Percentiles rank a stretch among this genome's conserved stretches.
Conservation (phyloP, 371 early-diverging fungal species). For the Zychaea mexicana region DNA sequence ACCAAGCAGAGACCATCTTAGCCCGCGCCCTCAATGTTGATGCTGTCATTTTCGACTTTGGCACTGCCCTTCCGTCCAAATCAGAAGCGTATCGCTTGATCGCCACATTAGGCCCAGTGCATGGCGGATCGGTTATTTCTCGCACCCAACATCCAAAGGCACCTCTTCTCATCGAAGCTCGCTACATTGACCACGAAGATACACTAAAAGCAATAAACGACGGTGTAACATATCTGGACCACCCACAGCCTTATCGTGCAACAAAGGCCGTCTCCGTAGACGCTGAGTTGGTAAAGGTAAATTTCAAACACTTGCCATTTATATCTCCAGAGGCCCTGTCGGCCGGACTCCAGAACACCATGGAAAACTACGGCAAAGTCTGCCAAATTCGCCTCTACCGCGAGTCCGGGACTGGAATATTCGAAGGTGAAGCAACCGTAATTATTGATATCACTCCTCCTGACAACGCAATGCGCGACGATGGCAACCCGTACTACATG, state of each 20-base stretch:
- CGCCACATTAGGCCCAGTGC: background rate
- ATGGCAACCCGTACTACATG: too few species aligned
- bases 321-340: background rate
- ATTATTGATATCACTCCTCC: background rate
- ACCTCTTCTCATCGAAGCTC: background rate
- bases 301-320: background rate
- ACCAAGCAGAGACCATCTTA: background rate
- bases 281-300: background rate
- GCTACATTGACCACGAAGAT: background rate
- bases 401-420: background rate
- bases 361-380: background rate
- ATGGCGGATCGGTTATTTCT: background rate
- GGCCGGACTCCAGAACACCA: background rate
- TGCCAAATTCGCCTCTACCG: background rate
- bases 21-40: background rate
- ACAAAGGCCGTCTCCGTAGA: background rate
- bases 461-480: background rate
- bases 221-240: background rate
- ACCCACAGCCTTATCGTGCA: background rate
- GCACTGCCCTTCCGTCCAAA: background rate
- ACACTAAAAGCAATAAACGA: background rate
- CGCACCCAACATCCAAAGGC: background rate
- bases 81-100: background rate
- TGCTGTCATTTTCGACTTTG: background rate
- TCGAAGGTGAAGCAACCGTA: background rate